These are phyloP conservation scores for Stereum hirsutum DNA, from an alignment of 1,284 basidiomycete genomes.

Conservation along the genomic window DNA sequence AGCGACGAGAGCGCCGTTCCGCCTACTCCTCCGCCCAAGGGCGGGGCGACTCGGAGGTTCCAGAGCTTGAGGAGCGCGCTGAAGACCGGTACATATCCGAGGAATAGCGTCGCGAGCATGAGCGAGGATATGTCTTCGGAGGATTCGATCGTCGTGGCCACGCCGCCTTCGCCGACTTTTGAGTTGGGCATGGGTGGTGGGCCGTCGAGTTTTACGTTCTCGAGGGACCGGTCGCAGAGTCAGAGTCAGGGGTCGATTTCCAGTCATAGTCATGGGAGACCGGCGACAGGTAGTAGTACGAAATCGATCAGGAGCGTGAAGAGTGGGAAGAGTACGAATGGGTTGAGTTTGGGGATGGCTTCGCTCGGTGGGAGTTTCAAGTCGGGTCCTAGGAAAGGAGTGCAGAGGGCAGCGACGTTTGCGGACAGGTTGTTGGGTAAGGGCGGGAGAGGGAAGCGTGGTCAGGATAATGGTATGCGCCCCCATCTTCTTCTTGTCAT, in stretches of 20 bases:
- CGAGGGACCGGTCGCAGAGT: no score
- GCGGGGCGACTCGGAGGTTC: conserved; percentile 17
- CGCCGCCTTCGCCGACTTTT: conserved; percentile 22
- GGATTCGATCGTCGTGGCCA: conserved; percentile 21
- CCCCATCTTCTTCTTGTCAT: no score
- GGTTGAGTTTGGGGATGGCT: not conserved
- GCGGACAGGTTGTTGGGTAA: conserved; percentile 20
- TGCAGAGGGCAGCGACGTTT: conserved; percentile 23
- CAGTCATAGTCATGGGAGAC: conserved; percentile 6
- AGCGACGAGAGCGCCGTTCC: conserved; percentile 9
- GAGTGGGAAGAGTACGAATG: conserved; percentile 8
- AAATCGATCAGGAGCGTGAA: conserved; percentile 9
- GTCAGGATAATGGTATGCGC: no score
- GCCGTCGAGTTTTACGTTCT: no score
- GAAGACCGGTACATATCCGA: conserved; percentile 18
- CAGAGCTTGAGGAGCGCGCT: conserved; percentile 18
- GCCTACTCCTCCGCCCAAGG: conserved; percentile 16
- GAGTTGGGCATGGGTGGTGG: no score
- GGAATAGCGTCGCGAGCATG: conserved; percentile 18
- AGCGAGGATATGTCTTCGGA: conserved; percentile 24
- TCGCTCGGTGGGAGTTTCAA: conserved; percentile 6
- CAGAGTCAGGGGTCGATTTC: conserved; percentile 8
- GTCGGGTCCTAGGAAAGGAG: conserved; percentile 10
- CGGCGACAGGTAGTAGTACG: conserved; percentile 9
- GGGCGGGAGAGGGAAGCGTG: no score